Evolutionary conservation across 192 early-diverging fungal genomes (phyloP), one percentile per base, ranked within the genome.

Genomic region (Backusella tarrabulga): DNA sequence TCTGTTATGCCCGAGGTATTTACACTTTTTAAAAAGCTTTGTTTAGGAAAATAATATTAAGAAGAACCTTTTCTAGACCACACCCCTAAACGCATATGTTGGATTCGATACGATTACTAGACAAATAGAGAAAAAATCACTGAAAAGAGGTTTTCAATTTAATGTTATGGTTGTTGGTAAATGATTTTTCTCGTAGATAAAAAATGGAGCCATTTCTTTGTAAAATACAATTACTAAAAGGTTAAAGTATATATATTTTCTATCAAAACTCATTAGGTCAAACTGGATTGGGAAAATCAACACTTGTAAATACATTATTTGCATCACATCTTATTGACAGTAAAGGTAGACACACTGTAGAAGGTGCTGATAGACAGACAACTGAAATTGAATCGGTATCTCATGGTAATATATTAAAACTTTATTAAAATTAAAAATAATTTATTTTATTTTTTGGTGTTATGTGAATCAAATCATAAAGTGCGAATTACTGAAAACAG

Each of bases 241-340:
- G 8, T n/a, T 70, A 50, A 50, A 50, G 46, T 70, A 89, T 75
- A 4, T 19, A 44, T 63, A 29, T 63, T 63, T 23, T 60, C 3
- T 6, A 34, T 71, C 38, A 17, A 54, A 40, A 40, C 38, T 40
- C 38, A 68, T 38, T 71, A 95, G 97, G 97, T 76, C 94, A 96
- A 86, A 93, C 96, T 60, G 98, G 98, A 26, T 88, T 98, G 80
- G 98, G 98, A 85, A 99, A 99, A 89, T 95, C 94, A 74, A 99
- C 98, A 50, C 89, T 99, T 76, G 92, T 98, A 85, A 99, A 99
- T 91, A 99, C 97, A 84, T 91, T 98, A 77, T 99, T 98, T 86
- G 93, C 97, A 63, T 90, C 96, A 34, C 97, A 99, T 78, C 87
- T 99, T 68, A 92, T 97, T 77, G 96, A 99, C 73, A 94, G 91